phyloP scores from a whole-genome alignment of 2,329 filamentous ascomycete genomes.

The Exophiala sideris region DNA sequence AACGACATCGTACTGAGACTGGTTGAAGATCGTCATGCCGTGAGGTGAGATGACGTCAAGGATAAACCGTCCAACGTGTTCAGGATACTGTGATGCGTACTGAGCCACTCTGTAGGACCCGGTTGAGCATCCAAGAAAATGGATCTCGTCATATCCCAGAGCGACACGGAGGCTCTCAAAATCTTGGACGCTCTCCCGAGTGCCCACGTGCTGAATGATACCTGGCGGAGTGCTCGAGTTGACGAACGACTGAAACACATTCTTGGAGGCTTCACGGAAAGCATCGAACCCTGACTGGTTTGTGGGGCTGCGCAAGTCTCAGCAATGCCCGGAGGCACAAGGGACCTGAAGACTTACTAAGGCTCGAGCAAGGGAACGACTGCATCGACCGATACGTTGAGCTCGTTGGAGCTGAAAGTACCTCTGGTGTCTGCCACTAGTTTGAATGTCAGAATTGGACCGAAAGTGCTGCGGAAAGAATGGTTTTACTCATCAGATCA shows the following conservation, averaged over 20 bases:
- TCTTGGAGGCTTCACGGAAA: not conserved
- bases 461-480: not conserved
- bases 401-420: conserved; percentile 5
- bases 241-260: not conserved
- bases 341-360: not conserved
- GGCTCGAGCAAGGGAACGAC: not conserved
- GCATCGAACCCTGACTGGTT: not conserved
- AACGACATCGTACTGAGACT: not conserved
- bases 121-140: conserved; percentile 2
- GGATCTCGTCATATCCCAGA: conserved; percentile 6
- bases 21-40: not conserved
- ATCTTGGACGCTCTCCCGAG: conserved; percentile 5
- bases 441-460: no score
- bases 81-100: conserved; percentile 2
- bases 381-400: conserved; percentile 1
- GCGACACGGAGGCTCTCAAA: conserved; percentile 5
- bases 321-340: not conserved
- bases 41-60: conserved; percentile 1
- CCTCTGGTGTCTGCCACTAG: conserved; percentile 3
- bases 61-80: conserved; percentile 2
- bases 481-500: conserved; percentile 8
- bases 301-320: conserved; percentile 2
- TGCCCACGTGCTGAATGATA: conserved; percentile 5
- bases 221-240: not conserved
- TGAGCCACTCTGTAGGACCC: conserved; percentile 6